Conservation (phyloP, 106 monocot genomes). For the Apostasia ramifera region DNA sequence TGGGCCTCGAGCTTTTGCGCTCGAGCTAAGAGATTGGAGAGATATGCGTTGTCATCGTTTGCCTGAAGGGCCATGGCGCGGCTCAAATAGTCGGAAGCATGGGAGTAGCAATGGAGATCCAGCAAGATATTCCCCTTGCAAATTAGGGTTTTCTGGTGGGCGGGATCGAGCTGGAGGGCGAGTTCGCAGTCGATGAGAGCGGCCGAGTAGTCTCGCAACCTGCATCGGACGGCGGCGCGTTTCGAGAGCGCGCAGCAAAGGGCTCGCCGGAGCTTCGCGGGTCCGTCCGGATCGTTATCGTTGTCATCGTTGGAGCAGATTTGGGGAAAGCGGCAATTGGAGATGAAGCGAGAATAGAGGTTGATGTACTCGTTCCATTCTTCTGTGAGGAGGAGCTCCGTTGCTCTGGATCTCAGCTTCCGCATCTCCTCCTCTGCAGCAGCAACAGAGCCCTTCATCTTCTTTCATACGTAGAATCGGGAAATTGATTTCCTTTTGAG, state of each 20-base stretch:
- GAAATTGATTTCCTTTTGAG: no score
- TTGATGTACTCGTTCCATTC: slow-evolving; percentile 63
- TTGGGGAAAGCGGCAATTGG: slow-evolving; percentile 3
- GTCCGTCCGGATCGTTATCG: background rate
- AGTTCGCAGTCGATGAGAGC: slow-evolving; percentile 64
- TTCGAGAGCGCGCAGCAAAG: slow-evolving; percentile 60
- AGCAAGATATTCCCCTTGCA: slow-evolving; percentile 64
- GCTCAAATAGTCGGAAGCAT: slow-evolving; percentile 46
- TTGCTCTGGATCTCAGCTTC: slow-evolving; percentile 58
- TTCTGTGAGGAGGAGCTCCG: slow-evolving; percentile 68
- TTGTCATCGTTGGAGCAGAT: background rate
- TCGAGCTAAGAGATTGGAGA: slow-evolving; percentile 32
- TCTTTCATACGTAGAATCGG: background rate
- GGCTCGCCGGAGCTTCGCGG: slow-evolving; percentile 22
- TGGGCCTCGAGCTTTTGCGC: slow-evolving; percentile 47
- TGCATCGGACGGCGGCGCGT: slow-evolving; percentile 57
- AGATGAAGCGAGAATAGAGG: slow-evolving; percentile 77
- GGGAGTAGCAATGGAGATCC: slow-evolving; percentile 48
- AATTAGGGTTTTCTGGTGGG: slow-evolving; percentile 41
- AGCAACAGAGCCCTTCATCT: slow-evolving; percentile 10
- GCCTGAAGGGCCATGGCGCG: slow-evolving; percentile 11
- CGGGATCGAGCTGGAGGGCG: slow-evolving; percentile 46
- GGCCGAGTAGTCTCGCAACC: slow-evolving; percentile 21
- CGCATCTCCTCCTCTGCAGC: slow-evolving; percentile 50
- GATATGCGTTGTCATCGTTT: slow-evolving; percentile 4